These are phyloP conservation scores for Persicaria tinctoria DNA, from an alignment of 148 eudicot species.

Conservation along the genomic window DNA sequence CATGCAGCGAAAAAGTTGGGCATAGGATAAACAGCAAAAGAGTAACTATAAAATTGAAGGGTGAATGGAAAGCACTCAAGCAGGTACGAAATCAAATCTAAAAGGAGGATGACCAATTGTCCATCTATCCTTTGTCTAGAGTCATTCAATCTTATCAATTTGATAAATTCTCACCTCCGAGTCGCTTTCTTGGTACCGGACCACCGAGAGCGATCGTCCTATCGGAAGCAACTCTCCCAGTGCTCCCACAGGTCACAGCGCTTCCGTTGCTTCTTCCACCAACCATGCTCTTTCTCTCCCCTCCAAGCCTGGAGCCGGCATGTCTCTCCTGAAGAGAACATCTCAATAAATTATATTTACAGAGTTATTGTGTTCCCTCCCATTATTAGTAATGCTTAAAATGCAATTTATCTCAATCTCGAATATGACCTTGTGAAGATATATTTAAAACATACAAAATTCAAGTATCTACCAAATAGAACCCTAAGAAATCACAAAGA, in stretches of 20 bases:
- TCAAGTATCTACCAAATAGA: no score
- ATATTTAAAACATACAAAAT: no score
- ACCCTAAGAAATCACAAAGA: no score
- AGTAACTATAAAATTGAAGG: background rate
- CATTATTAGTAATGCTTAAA: no score
- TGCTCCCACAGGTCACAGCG: slow-evolving; percentile 15
- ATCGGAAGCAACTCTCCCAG: slow-evolving; percentile 22
- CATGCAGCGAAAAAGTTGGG: background rate
- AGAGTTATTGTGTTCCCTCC: no score
- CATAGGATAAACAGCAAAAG: background rate
- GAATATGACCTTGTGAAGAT: no score
- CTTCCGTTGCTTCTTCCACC: background rate
- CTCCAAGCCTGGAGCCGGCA: slow-evolving; percentile 24
- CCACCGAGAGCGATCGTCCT: slow-evolving; percentile 79
- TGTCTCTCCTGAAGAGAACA: slow-evolving; percentile 18
- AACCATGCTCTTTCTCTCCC: slow-evolving; percentile 18
- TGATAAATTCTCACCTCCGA: slow-evolving; percentile 48
- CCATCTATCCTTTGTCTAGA: background rate
- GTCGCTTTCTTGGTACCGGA: slow-evolving; percentile 44
- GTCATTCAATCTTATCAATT: background rate
- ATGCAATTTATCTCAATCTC: no score
- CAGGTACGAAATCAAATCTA: background rate
- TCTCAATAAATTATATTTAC: no score
- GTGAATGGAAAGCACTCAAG: slow-evolving; percentile 18
- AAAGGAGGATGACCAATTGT: background rate